Conservation (phyloP, 306 rosid species). For the Medicago ruthenica region DNA sequence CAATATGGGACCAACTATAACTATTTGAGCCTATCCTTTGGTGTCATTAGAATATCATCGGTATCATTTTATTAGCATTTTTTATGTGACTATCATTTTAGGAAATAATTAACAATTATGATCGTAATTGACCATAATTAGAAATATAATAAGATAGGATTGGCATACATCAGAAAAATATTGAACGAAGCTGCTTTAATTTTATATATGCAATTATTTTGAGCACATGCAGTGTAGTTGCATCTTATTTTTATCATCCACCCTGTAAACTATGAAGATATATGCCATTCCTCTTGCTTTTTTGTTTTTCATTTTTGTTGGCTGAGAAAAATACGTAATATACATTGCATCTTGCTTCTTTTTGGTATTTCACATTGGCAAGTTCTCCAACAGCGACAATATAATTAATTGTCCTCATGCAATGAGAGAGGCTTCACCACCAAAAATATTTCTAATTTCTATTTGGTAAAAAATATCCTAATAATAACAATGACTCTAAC, state of each 20-base stretch:
- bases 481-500: background rate
- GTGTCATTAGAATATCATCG: background rate
- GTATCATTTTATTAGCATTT: background rate
- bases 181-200: conserved; percentile 4
- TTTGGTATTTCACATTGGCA: background rate
- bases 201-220: conserved; percentile 14
- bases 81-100: background rate
- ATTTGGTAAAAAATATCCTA: background rate
- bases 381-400: conserved; percentile 24
- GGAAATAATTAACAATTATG: background rate
- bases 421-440: background rate
- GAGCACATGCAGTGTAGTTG: conserved; percentile 22
- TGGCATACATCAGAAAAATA: background rate
- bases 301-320: background rate
- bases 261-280: background rate
- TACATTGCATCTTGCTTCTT: conserved; percentile 34
- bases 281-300: background rate
- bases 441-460: background rate
- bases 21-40: background rate
- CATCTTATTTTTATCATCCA: background rate
- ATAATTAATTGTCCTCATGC: conserved; percentile 19
- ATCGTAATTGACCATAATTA: conserved; percentile 3
- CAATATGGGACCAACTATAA: conserved; percentile 1
- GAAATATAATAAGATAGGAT: background rate
- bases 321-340: background rate